phyloP scores from a whole-genome alignment of 768 basidiomycete species.

The Melanogaster broomeanus region DNA sequence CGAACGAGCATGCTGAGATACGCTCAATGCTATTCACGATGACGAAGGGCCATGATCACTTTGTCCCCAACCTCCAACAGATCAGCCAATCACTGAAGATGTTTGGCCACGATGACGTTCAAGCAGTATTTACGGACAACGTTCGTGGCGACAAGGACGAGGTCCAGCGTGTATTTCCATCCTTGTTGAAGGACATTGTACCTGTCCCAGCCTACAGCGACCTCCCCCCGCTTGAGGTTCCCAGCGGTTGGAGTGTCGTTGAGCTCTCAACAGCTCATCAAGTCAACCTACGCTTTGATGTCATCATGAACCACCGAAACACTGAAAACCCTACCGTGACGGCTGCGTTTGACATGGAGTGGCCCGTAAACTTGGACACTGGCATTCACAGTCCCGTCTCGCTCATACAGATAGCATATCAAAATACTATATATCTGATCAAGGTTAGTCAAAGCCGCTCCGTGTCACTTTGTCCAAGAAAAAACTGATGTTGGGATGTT shows the following conservation, averaged over 20 bases:
- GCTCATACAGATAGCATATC: background rate
- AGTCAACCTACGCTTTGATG: background rate
- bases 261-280: background rate
- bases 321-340: background rate
- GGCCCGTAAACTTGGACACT: slow-evolving; percentile 3
- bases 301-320: background rate
- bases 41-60: slow-evolving; percentile 36
- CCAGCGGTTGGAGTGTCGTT: background rate
- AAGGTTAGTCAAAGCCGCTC: background rate
- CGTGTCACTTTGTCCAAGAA: background rate
- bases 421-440: slow-evolving; percentile 1
- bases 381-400: background rate
- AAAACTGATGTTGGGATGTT: background rate
- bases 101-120: slow-evolving; percentile 29
- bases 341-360: slow-evolving; percentile 7
- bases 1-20: slow-evolving; percentile 31
- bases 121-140: slow-evolving; percentile 33
- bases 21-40: slow-evolving; percentile 22
- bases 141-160: slow-evolving; percentile 26
- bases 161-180: slow-evolving; percentile 19
- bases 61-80: slow-evolving; percentile 20
- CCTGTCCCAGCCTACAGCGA: slow-evolving; percentile 14
- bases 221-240: background rate
- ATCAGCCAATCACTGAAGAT: slow-evolving; percentile 25
- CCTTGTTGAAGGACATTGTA: slow-evolving; percentile 20